phyloP scores from a whole-genome alignment of 1,139 yeast species.

The Pneumocystis oryctolagi region DNA sequence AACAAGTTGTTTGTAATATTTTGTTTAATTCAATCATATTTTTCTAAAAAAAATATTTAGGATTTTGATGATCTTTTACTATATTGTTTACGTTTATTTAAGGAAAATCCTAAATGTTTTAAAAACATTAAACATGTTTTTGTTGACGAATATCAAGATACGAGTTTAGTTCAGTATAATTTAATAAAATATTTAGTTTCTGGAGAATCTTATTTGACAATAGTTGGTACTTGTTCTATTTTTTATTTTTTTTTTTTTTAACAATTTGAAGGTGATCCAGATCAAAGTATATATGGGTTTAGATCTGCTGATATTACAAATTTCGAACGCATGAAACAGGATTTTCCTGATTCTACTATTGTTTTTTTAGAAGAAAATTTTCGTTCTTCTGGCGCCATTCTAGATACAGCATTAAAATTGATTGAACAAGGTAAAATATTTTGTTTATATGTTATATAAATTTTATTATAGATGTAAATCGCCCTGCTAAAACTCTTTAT shows the following conservation, averaged over 20 bases:
- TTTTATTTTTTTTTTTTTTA: neutral
- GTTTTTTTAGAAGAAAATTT: constrained; percentile 54
- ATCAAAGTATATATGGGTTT: constrained; percentile 83
- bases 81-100: constrained; percentile 38
- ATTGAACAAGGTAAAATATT: constrained; percentile 42
- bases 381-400: constrained; percentile 57
- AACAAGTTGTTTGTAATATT: neutral
- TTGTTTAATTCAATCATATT: neutral
- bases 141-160: constrained; percentile 92
- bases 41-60: constrained; percentile 25
- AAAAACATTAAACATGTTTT: constrained; percentile 50
- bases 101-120: constrained; percentile 33
- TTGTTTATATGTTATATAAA: constrained; percentile 12
- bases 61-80: constrained; percentile 80
- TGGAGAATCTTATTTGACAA: constrained; percentile 42
- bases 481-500: constrained; percentile 12
- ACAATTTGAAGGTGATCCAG: constrained; percentile 43
- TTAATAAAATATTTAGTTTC: constrained; percentile 47
- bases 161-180: constrained; percentile 59
- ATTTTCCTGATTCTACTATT: constrained; percentile 28
- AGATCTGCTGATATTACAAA: constrained; percentile 64
- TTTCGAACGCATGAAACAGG: constrained; percentile 41
- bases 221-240: constrained; percentile 42
- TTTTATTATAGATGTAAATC: neutral
- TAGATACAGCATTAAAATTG: constrained; percentile 48